phyloP scores from a whole-genome alignment of 2,329 filamentous ascomycete species.

The Sodiomyces alkalinus region DNA sequence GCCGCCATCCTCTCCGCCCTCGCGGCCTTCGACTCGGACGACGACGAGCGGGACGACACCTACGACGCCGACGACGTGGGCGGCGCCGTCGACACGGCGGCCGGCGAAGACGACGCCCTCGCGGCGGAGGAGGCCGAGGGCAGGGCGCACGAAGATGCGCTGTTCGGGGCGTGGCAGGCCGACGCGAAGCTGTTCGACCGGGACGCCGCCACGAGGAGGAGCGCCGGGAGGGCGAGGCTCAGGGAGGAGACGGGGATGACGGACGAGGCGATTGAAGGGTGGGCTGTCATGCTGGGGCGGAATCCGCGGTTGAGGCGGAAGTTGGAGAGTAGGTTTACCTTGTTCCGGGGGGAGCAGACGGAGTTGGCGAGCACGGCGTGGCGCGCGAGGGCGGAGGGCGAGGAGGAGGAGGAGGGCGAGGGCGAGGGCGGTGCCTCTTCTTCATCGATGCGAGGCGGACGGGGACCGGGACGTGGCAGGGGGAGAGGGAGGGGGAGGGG shows the following conservation, averaged over 20 bases:
- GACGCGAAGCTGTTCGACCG: constrained; percentile 53
- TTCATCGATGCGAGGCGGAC: constrained; percentile 20
- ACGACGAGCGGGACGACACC: constrained; percentile 93
- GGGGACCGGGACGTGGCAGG: constrained; percentile 29
- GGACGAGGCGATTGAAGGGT: constrained; percentile 87
- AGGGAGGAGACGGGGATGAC: constrained; percentile 74
- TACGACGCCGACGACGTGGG: constrained; percentile 90
- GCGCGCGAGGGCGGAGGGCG: constrained; percentile 34
- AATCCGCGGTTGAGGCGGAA: constrained; percentile 53
- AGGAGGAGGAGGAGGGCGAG: constrained; percentile 42
- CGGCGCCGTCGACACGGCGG: constrained; percentile 60
- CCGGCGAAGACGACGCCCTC: constrained; percentile 43
- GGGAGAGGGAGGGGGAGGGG: constrained; percentile 28
- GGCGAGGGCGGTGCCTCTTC: constrained; percentile 24
- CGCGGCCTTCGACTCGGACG: constrained; percentile 79
- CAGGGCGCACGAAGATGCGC: constrained; percentile 45
- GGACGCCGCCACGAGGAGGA: constrained; percentile 53
- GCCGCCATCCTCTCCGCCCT: constrained; percentile 79
- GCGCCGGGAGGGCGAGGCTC: constrained; percentile 45
- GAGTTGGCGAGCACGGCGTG: constrained; percentile 54
- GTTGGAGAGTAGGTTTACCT: constrained; percentile 55
- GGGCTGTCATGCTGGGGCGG: constrained; percentile 71
- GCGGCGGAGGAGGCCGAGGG: constrained; percentile 37
- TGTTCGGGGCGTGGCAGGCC: constrained; percentile 59
- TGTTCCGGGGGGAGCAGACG: constrained; percentile 51